Base-by-base conservation (phyloP, 106 monocot genomes). In the Agapanthus africanus region DNA sequence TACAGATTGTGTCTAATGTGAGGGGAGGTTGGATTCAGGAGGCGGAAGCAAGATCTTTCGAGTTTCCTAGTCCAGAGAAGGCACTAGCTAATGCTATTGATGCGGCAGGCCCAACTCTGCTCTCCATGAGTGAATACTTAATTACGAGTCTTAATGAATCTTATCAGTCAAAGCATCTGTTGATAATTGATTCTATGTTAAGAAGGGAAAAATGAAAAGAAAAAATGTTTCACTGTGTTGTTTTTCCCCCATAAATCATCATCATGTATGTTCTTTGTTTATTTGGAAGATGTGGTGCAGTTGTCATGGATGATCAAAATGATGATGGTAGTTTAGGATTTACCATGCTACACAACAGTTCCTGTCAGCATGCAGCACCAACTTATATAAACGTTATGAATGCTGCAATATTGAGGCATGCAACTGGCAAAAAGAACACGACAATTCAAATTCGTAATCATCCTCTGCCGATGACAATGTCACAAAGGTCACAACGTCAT, bases 61-160 rank as follows among this genome's bases (percentile, higher is more conserved):
- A 64, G 60, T 93, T 93, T 78, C 90, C 93, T 66, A 66, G 87
- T 71, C 67, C 86, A 36, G 84, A 87, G 19, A 82, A 82, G 70
- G 79, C 76, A 47, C 79, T 87, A 52, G 65, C 79, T 66, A 88
- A 93, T 73, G 93, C 90, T 46, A 64, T 93, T 77, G 63, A 76
- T 70, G 87, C 83, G 40, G 93, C 93, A 35, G 90, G 86, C 39
- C 78, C 84, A 37, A 70, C 6, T n/a, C 87, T 90, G 72, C 47
- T 93, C 70, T 78, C 90, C 41, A 93, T 90, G 82, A 93, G 93
- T 75, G 93, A 93, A 87, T 93, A 64, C 72, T 71, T 93, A 26
- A 90, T 93, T 27, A 93, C 90, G 33, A 93, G 93, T 37, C 50
- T 93, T 57, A 90, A 90, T 72, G 90, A 90, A 80, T 90, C 93